Base-by-base conservation (phyloP, 192 early-diverging fungal species). In the Mortierella hygrophila region DNA sequence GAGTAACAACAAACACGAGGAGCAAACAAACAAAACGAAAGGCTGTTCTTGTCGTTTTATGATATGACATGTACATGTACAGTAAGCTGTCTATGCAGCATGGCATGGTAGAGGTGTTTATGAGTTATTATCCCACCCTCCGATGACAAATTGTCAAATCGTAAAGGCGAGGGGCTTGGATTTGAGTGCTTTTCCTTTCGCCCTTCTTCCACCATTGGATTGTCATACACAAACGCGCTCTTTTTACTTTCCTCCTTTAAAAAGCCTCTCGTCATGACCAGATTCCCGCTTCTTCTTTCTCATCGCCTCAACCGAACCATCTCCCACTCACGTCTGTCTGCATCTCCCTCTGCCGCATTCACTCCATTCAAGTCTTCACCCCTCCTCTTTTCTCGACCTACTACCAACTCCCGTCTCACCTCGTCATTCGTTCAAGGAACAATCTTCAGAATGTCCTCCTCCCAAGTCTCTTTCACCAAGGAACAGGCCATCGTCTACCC, bases 251-350 rank as follows among this genome's bases (percentile, higher is more conserved):
- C 44, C 10, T 46, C 44, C 11, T 32, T 49, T 73, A 38, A 44
- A 73, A 41, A 8, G 49, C 38, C 65, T 46, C 46, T 37, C 1
- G 26, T 29, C 60, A 65, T 65, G 60, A 32, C 60, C n/a, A 65
- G 29, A 65, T 65, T 10, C 32, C 46, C 44, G 35, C 42, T 10
- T 72, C 44, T 72, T n/a, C 71, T 35, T 40, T 40, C 38, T 46
- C 42, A 49, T 15, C 40, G 9, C 13, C 40, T 41, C 60, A 65
- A 15, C 29, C n/a, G 29, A 11, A 32, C 60, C n/a, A 32, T 65
- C 60, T n/a, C 70, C 44, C 70, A 21, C 70, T n/a, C 41, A 71
- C 70, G 15, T 42, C 20, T 71, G 70, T 44, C 70, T 42, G 72
- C 47, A 35, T 74, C 47, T 23, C 47, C 72, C 13, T 32, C 60